phyloP scores from a whole-genome alignment of 2,329 filamentous ascomycete species.

The Tolypocladium sp. region DNA sequence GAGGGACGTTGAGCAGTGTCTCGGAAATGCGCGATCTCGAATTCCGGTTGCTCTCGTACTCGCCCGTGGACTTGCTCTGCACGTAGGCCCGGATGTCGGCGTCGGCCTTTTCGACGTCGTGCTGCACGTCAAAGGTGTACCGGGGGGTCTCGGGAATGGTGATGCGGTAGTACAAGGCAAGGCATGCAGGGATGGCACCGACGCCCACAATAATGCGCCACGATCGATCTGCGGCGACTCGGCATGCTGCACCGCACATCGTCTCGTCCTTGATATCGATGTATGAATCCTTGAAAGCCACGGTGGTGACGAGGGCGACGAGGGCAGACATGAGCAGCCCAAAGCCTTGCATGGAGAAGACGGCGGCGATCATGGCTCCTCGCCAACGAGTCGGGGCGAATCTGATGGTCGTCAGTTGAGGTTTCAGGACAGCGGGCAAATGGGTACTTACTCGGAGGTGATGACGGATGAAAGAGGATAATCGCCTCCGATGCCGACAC shows the following conservation, averaged over 20 bases:
- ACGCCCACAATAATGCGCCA: conserved; percentile 78
- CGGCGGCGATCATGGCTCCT: conserved; percentile 73
- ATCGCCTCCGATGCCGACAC: conserved; percentile 71
- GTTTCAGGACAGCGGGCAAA: neutral
- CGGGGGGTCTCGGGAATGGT: conserved; percentile 80
- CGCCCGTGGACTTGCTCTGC: conserved; percentile 35
- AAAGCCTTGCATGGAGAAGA: conserved; percentile 79
- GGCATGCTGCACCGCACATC: conserved; percentile 53
- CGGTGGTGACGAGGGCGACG: conserved; percentile 59
- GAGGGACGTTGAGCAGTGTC: conserved; percentile 50
- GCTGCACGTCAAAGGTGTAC: conserved; percentile 73
- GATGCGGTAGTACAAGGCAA: conserved; percentile 77
- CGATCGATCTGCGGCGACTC: conserved; percentile 64
- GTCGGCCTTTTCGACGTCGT: conserved; percentile 66
- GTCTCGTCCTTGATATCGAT: conserved; percentile 27
- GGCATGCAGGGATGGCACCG: conserved; percentile 66
- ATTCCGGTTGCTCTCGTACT: conserved; percentile 36
- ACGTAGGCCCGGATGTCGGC: conserved; percentile 59
- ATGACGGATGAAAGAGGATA: conserved; percentile 76
- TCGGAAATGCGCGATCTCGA: conserved; percentile 43
- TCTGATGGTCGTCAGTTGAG: conserved; percentile 20
- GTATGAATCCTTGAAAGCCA: conserved; percentile 50
- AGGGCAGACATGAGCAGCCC: conserved; percentile 68
- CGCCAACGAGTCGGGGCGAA: conserved; percentile 77
- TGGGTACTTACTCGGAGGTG: conserved; percentile 53